phyloP scores from a whole-genome alignment of 306 rosid species.

The Dryas alaskensis region DNA sequence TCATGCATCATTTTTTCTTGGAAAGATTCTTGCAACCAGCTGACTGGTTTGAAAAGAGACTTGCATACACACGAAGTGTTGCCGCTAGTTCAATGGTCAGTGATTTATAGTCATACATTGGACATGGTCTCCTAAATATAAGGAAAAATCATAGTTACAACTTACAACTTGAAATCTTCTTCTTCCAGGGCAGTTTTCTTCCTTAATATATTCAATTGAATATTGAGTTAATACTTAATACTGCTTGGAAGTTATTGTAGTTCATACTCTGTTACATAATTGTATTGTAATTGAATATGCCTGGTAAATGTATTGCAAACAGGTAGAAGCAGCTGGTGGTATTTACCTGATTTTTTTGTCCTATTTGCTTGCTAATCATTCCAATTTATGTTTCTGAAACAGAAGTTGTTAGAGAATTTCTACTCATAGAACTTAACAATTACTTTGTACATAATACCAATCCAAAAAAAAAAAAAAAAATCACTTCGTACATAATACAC shows the following conservation, averaged over 20 bases:
- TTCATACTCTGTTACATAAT: neutral
- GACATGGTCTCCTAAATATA: neutral
- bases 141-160: neutral
- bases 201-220: neutral
- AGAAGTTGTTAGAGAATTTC: neutral
- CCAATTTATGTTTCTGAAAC: neutral
- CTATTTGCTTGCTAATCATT: neutral
- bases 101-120: constrained; percentile 24
- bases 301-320: neutral
- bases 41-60: constrained; percentile 96
- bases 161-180: neutral
- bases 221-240: neutral
- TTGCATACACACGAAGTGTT: constrained; percentile 82
- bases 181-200: neutral
- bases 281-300: neutral
- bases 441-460: neutral
- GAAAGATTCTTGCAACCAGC: constrained; percentile 90
- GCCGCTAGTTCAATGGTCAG: constrained; percentile 96
- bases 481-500: neutral
- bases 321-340: neutral
- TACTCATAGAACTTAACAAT: neutral
- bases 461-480: no score
- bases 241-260: neutral
- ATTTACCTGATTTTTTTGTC: neutral
- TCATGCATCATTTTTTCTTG: constrained; percentile 92